phyloP scores from a whole-genome alignment of 441 rosid species.

The Pelargonium hybrid region DNA sequence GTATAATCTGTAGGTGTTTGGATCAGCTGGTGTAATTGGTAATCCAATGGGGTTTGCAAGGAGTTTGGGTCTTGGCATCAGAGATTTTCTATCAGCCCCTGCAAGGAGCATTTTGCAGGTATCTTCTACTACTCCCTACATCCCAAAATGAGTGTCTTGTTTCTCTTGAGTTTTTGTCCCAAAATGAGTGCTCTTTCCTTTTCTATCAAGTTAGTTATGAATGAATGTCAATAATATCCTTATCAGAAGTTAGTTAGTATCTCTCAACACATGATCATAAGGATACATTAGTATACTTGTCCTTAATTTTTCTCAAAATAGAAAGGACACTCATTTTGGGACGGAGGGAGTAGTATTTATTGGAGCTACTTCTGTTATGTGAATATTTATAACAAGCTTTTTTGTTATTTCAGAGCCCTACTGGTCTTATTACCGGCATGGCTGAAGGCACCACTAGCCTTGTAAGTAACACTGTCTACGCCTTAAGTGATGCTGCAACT shows the following conservation, averaged over 20 bases:
- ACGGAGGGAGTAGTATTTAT: neutral
- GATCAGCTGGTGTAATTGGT: conserved; percentile 98
- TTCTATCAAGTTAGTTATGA: no score
- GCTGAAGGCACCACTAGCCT: conserved; percentile 95
- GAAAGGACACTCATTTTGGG: no score
- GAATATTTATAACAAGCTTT: conserved; percentile 8
- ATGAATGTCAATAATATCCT: no score
- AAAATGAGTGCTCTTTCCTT: neutral
- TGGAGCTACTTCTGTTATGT: conserved; percentile 11
- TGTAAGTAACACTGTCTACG: conserved; percentile 82
- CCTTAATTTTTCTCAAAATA: no score
- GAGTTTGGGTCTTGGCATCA: conserved; percentile 81
- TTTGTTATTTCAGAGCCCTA: conserved; percentile 65
- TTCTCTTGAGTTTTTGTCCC: neutral
- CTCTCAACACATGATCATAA: neutral
- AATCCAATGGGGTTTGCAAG: conserved; percentile 98
- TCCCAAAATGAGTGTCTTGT: neutral
- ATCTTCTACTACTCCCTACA: neutral
- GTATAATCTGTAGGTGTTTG: conserved; percentile 58
- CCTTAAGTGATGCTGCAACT: conserved; percentile 90
- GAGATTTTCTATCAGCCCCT: conserved; percentile 88
- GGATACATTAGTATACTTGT: no score
- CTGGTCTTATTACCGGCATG: conserved; percentile 81
- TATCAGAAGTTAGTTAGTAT: no score
- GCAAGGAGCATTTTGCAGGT: conserved; percentile 75